These are phyloP conservation scores for Aspergillus egyptiacus DNA, from an alignment of 495 filamentous ascomycete species.

Conservation along the genomic window DNA sequence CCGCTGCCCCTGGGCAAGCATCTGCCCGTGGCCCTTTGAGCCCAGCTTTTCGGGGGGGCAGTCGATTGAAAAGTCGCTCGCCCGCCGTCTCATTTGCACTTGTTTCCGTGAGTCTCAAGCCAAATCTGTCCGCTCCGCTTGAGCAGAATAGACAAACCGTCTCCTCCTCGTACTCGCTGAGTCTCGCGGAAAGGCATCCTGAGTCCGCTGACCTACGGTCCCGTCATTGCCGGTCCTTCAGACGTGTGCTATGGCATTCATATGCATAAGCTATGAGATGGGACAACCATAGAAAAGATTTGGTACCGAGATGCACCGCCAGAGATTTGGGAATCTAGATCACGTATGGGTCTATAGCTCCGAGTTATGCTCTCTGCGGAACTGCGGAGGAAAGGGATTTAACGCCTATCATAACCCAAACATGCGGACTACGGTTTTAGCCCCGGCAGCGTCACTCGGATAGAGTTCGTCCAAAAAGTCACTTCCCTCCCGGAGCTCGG, in stretches of 20 bases:
- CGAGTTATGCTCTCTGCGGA: conserved; percentile 3
- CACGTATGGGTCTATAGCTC: background rate
- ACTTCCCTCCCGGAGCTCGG: too few species aligned
- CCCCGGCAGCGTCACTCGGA: too few species aligned
- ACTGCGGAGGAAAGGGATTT: too few species aligned
- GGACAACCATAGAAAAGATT: background rate
- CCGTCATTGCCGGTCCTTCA: conserved; percentile 7
- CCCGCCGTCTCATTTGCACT: background rate
- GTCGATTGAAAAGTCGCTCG: background rate
- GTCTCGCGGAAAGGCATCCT: conserved; percentile 14
- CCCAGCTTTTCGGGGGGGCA: background rate
- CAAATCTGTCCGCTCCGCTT: conserved; percentile 8
- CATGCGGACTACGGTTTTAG: too few species aligned
- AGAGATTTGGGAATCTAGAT: background rate
- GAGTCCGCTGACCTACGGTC: conserved; percentile 13
- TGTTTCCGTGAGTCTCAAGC: background rate
- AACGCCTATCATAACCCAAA: too few species aligned
- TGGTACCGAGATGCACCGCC: conserved; percentile 12
- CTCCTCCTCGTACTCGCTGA: conserved; percentile 13
- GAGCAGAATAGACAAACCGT: conserved; percentile 26
- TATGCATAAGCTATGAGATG: conserved; percentile 3
- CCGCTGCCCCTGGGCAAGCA: too few species aligned
- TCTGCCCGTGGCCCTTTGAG: background rate
- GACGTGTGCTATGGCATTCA: background rate
- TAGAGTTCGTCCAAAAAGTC: too few species aligned